Base-by-base conservation (phyloP, 441 rosid species). In the Iberis amara region DNA sequence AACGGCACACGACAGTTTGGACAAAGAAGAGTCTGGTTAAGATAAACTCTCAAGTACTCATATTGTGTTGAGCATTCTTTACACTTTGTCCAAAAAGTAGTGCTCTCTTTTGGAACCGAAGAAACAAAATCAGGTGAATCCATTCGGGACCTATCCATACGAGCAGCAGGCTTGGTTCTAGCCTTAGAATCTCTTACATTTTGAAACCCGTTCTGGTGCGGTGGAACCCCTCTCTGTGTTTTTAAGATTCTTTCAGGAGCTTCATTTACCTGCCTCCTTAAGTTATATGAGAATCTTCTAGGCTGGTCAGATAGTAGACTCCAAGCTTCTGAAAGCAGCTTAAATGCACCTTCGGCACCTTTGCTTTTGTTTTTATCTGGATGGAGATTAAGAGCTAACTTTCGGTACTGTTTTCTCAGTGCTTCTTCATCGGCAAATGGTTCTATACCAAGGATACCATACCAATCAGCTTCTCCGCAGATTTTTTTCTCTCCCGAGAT, bases 41-140 rank as follows among this genome's bases (percentile, higher is more conserved):
- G 76, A 60, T 94, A 94, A 44, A 75, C 28, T 66, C 86, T 83
- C 65, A 76, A 64, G 67, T 83, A 86, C 49, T 89, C 99, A 54
- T 74, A 94, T 33, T 86, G 97, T 6, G 81, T 86, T 68, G 61
- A 73, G 74, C 99, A 94, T 32, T 58, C 57, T 38, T 65, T 70
- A 64, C 99, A 94, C 41, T 76, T 73, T 38, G 95, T 94, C 99
- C 99, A 94, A 61, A 94, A 94, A 10, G 99, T 94, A 61, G 32
- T 79, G 13, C 26, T 68, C 23, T 77, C 62, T 50, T 81, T 73
- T 47, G 30, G 62, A 51, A 38, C 26, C 4, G 79, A 39, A 53
- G 72, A 11, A 13, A 54, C 52, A 51, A 12, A 66, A 6, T 58
- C 38, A 15, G 77, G n/a, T 0, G 68, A 55, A 14, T 52, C 64